Evolutionary conservation across 306 rosid species (phyloP).

Genomic region (apple (Malus domestica)): ASM211411v1 NC_041790.1:6237501-6238000

Average conservation of each 20-base stretch:
- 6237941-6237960: background rate
- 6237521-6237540: background rate
- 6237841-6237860: background rate
- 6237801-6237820: background rate
- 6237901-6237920: background rate
- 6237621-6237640: background rate
- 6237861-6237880: background rate
- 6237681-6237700: too few relatives aligned
- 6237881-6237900: background rate
- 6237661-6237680: background rate
- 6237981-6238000: background rate
- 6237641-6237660: too few relatives aligned
- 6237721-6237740: too few relatives aligned
- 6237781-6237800: background rate
- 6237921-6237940: background rate
- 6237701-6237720: too few relatives aligned
- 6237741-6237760: too few relatives aligned
- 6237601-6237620: too few relatives aligned
- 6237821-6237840: background rate
- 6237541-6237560: background rate
- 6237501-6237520: background rate
- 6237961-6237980: background rate
- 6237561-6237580: too few relatives aligned
- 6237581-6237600: background rate
- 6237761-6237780: too few relatives aligned